Conservation (phyloP, 2,329 filamentous ascomycete species). For the Thielaviopsis musarum region DNA sequence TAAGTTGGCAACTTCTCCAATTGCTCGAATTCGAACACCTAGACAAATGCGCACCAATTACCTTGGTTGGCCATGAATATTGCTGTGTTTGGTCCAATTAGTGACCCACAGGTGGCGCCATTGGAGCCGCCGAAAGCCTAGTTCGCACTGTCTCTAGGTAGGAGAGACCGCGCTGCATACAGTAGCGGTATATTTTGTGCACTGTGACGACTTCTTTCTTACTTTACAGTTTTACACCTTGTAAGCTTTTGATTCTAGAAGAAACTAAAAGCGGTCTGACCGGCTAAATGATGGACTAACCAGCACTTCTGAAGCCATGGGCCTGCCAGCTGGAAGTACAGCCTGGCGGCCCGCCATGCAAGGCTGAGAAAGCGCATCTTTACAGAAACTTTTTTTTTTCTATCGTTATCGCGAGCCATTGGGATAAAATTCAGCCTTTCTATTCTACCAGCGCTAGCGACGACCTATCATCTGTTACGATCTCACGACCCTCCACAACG, state of each 20-base stretch:
- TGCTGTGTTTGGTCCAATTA: not conserved
- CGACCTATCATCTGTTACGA: not conserved
- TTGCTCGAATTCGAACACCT: conserved; percentile 2
- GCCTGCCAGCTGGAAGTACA: not conserved
- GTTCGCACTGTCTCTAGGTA: not conserved
- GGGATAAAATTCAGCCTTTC: not conserved
- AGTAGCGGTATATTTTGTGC: not conserved
- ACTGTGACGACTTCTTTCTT: not conserved
- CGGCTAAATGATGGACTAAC: not conserved
- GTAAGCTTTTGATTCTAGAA: not conserved
- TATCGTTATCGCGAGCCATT: conserved; percentile 2
- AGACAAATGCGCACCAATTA: not conserved
- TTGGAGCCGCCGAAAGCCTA: not conserved
- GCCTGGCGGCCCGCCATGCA: conserved; percentile 1
- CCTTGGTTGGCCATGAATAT: not conserved
- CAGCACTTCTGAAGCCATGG: not conserved
- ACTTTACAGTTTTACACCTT: not conserved
- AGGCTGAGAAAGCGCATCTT: conserved; percentile 5
- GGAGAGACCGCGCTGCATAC: not conserved
- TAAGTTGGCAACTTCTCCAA: conserved; percentile 6
- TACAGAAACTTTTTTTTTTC: conserved; percentile 11
- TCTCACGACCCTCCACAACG: not conserved
- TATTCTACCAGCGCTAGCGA: not conserved
- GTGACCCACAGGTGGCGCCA: not conserved
- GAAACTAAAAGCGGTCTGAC: not conserved